Evolutionary conservation across 371 early-diverging fungal species (phyloP), one percentile per base, ranked within the genome.

Genomic region (Blakeslea trispora): DNA sequence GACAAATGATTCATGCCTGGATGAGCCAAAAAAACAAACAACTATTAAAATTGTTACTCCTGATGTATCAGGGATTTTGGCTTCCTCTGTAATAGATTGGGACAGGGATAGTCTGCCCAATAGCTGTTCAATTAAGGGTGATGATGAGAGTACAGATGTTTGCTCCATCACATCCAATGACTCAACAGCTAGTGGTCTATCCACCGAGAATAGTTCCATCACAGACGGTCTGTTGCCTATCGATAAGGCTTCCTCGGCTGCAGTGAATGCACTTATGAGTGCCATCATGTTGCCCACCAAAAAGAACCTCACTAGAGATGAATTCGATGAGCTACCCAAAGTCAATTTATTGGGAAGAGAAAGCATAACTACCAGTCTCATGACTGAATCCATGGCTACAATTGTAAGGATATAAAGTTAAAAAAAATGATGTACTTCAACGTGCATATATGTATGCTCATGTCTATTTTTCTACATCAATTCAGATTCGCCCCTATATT

Each of bases 321-420:
- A 58, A 4, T 56, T 63, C 41, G 56, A 60, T 57, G 46, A 53
- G 23, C 65, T 81, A 67, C 77, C 81, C 14, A 41, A 68, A 23
- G 69, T 75, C 8, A 60, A 59, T 23, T 71, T 83, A 34, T 35
- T 61, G 15, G 69, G 72, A 41, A 77, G 80, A 32, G 60, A 60
- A 41, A 54, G 62, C 0, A 77, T 77, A 44, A 74, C 79, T 2
- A 69, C 74, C 22, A 75, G 77, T 48, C 80, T 81, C 9, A 50
- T 83, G 45, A 77, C 80, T n/a, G 57, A 68, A 18, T 50, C 57
- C 17, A 63, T 74, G 5, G 83, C 83, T 15, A 77, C 79, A 11
- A 71, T 73, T 68, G 83, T 79, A 76, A 51, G 50, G 28, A n/a
- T 5, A 32, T 35, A 19, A 43, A 19, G 14, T 11, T 3, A 13